Evolutionary conservation across 805 yeast genomes (phyloP).

Genomic region (Wickerhamiella lipophila): DNA sequence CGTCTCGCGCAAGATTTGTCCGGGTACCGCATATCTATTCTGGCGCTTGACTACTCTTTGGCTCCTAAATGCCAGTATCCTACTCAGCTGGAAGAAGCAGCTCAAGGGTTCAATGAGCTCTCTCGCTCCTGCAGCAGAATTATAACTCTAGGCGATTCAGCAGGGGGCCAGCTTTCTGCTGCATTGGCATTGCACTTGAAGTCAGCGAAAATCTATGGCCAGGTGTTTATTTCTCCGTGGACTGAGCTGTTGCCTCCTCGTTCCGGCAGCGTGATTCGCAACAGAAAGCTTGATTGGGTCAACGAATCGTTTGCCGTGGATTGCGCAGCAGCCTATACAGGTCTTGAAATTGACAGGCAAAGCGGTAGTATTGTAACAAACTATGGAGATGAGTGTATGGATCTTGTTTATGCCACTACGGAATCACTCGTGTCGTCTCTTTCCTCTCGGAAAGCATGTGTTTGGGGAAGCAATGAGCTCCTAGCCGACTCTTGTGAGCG

Average conservation of each 20-base stretch:
- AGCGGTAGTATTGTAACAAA: background rate
- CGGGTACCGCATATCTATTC: constrained; percentile 16
- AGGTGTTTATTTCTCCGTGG: constrained; percentile 4
- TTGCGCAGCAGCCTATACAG: background rate
- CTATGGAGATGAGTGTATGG: background rate
- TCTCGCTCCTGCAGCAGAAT: constrained; percentile 17
- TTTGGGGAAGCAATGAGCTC: constrained; percentile 8
- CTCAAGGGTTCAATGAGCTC: constrained; percentile 16
- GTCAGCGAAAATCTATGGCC: background rate
- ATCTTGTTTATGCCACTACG: background rate
- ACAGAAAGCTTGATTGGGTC: constrained; percentile 4
- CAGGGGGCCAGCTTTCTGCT: constrained; percentile 23
- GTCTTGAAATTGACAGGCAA: background rate
- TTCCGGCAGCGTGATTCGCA: background rate
- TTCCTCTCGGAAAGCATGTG: background rate
- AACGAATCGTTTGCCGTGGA: background rate
- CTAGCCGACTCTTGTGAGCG: constrained; percentile 3
- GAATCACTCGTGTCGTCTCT: background rate
- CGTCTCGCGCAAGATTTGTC: background rate
- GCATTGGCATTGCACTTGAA: background rate
- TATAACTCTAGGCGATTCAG: constrained; percentile 25
- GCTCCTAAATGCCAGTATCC: constrained; percentile 21
- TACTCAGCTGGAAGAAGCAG: constrained; percentile 19
- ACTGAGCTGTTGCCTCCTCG: background rate
- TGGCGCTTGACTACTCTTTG: constrained; percentile 26